Evolutionary conservation across 78 protist species (phyloP).

Genomic region (Dictyostelium firmibasis): DNA sequence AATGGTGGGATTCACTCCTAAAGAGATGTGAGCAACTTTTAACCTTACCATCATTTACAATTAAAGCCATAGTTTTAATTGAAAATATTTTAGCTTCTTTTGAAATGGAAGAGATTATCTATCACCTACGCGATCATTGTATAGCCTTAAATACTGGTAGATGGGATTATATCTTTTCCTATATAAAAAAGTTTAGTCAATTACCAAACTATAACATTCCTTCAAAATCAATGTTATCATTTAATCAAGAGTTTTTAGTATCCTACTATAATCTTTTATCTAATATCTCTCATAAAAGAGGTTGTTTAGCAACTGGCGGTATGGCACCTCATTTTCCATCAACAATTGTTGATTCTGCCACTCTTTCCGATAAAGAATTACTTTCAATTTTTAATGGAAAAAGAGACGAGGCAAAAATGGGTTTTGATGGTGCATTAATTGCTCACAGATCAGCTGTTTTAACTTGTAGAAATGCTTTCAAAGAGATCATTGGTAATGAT

Average conservation of each 20-base stretch:
- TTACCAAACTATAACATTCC: slow-evolving; percentile 63
- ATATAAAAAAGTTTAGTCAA: slow-evolving; percentile 70
- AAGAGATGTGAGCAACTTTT: slow-evolving; percentile 26
- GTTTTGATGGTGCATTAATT: slow-evolving; percentile 85
- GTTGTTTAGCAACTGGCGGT: slow-evolving; percentile 86
- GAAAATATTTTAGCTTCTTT: slow-evolving; percentile 86
- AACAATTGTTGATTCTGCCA: too few species aligned
- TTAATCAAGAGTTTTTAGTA: slow-evolving; percentile 73
- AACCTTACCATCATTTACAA: slow-evolving; percentile 8
- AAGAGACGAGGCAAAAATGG: slow-evolving; percentile 66
- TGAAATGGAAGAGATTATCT: slow-evolving; percentile 89
- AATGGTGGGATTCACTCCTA: slow-evolving; percentile 65
- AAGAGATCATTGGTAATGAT: slow-evolving; percentile 52
- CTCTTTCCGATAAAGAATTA: slow-evolving; percentile 43
- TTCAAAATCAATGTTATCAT: slow-evolving; percentile 43
- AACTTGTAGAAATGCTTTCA: slow-evolving; percentile 29
- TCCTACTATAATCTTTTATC: slow-evolving; percentile 76
- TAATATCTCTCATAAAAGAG: slow-evolving; percentile 76
- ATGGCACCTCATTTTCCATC: slow-evolving; percentile 86
- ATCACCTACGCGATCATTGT: slow-evolving; percentile 70
- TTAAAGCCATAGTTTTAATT: slow-evolving; percentile 80
- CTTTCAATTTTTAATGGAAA: slow-evolving; percentile 42
- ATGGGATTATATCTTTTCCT: slow-evolving; percentile 88
- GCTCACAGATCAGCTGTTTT: slow-evolving; percentile 61
- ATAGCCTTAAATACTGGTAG: slow-evolving; percentile 88